Conservation (phyloP, 345 rosid species). For the Diplotaxis tenuifolia region DNA sequence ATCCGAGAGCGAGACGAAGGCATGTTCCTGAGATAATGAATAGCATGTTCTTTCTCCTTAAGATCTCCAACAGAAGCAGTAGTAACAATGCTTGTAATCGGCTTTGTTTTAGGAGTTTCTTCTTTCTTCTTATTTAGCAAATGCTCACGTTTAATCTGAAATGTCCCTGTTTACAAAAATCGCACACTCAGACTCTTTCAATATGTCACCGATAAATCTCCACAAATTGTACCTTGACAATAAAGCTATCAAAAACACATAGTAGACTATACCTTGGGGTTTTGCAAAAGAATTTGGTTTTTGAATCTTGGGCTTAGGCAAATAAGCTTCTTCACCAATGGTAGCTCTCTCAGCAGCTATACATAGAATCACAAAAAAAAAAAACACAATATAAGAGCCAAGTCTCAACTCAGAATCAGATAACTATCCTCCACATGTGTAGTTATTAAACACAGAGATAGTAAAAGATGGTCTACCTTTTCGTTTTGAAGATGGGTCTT, state of each 20-base stretch:
- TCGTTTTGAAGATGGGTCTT: slow-evolving; percentile 28
- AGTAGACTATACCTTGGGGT: slow-evolving; percentile 10
- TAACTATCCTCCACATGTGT: not conserved
- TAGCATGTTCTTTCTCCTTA: slow-evolving; percentile 39
- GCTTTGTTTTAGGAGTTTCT: slow-evolving; percentile 1
- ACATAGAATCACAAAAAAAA: slow-evolving; percentile 14
- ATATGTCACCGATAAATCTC: too few species aligned
- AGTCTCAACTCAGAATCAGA: not conserved
- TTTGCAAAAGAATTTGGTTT: not conserved
- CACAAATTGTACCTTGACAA: not conserved
- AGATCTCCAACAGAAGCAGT: slow-evolving; percentile 17
- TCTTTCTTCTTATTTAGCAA: slow-evolving; percentile 38
- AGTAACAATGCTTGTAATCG: slow-evolving; percentile 14
- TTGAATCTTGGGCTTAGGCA: slow-evolving; percentile 13
- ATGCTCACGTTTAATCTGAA: slow-evolving; percentile 23
- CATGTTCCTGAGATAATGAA: slow-evolving; percentile 38
- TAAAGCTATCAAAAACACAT: slow-evolving; percentile 1
- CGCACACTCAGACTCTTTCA: not conserved
- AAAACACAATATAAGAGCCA: not conserved
- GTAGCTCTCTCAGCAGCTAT: slow-evolving; percentile 20
- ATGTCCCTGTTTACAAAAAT: slow-evolving; percentile 41
- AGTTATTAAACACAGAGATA: not conserved
- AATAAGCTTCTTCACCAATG: not conserved
- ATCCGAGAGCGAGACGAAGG: slow-evolving; percentile 28
- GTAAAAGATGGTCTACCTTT: slow-evolving; percentile 29